Conservation (phyloP, 495 filamentous ascomycete species). For the Barbatosphaeria neglecta region DNA sequence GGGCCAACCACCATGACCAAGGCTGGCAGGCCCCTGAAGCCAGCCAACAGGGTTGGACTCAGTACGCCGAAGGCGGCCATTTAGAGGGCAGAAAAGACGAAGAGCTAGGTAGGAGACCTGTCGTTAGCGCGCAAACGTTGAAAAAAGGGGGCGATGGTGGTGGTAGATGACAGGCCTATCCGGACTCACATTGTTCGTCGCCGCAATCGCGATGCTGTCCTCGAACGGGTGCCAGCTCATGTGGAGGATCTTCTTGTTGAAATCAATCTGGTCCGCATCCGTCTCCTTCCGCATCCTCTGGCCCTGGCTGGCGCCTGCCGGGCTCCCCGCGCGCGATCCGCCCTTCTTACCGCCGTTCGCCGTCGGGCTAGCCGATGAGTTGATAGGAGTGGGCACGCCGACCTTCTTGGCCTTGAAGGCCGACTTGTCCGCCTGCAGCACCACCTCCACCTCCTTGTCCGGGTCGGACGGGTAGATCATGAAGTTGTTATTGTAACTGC, state of each 20-base stretch:
- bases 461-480: conserved; percentile 99
- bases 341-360: conserved; percentile 68
- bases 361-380: conserved; percentile 59
- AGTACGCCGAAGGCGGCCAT: not conserved
- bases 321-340: conserved; percentile 77
- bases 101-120: conserved; percentile 61
- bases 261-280: conserved; percentile 98
- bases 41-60: not conserved
- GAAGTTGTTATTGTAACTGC: conserved; percentile 99
- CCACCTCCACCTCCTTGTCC: conserved; percentile 91
- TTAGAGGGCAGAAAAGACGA: conserved; percentile 96
- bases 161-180: not conserved
- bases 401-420: conserved; percentile 99
- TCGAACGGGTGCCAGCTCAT: conserved; percentile 99
- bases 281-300: conserved; percentile 98
- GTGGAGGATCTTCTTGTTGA: conserved; percentile 99
- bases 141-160: not conserved
- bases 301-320: conserved; percentile 70
- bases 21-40: not conserved
- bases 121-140: conserved; percentile 9
- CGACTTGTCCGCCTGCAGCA: conserved; percentile 94
- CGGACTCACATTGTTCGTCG: conserved; percentile 90
- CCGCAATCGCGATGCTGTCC: conserved; percentile 98
- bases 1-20: not conserved
- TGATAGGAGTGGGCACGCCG: conserved; percentile 94